Conservation (phyloP, 495 filamentous ascomycete species). For the Penicillium diatomitis region DNA sequence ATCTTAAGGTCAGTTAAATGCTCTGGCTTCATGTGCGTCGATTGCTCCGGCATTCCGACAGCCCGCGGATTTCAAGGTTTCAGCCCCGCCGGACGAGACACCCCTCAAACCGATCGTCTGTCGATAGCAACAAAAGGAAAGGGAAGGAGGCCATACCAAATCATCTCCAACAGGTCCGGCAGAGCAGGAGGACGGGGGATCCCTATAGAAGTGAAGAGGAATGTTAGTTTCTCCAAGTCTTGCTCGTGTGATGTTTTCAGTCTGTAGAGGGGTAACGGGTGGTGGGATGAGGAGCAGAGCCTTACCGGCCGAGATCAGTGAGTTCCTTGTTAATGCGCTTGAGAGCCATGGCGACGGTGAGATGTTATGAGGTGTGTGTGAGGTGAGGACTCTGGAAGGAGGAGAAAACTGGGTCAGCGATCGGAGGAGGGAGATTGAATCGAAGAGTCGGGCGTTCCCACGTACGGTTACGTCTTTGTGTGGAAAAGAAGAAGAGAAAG, state of each 20-base stretch:
- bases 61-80: conserved; percentile 2
- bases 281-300: conserved; percentile 2
- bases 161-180: conserved; percentile 95
- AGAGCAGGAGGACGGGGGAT: conserved; percentile 97
- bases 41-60: conserved; percentile 1
- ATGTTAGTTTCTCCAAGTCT: conserved; percentile 5
- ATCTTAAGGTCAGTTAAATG: conserved; percentile 11
- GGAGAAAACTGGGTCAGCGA: conserved; percentile 2
- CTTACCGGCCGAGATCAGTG: conserved; percentile 96
- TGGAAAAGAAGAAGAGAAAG: conserved; percentile 21
- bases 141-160: conserved; percentile 59
- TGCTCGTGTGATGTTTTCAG: background rate
- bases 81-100: conserved; percentile 19
- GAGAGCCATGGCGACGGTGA: conserved; percentile 68
- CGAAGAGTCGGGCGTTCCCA: conserved; percentile 1
- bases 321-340: conserved; percentile 99
- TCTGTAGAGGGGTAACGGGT: background rate
- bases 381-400: conserved; percentile 2
- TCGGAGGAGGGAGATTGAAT: too few relatives aligned
- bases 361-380: conserved; percentile 13
- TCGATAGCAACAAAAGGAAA: background rate
- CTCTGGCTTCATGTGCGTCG: background rate
- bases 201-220: conserved; percentile 43
- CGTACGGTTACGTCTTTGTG: conserved; percentile 28
- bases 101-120: conserved; percentile 5